A percentile compares a stretch with the other conserved stretches of the same genome.
Conservation (phyloP, 106 monocot species). For the Acorus calamus region DNA sequence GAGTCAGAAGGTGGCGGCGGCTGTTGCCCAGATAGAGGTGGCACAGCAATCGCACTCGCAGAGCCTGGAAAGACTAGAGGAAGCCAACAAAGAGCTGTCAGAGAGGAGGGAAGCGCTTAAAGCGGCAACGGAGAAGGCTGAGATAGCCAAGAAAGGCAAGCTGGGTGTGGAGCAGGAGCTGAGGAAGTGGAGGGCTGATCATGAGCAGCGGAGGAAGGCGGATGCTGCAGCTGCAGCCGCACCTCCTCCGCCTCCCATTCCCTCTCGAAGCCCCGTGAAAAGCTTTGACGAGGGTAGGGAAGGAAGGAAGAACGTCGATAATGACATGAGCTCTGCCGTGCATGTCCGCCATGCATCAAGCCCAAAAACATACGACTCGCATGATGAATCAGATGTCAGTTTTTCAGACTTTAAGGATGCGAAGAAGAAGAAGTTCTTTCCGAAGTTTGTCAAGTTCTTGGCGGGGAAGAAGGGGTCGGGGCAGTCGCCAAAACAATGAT, state of each 20-base stretch:
- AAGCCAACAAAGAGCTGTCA: conserved; percentile 17
- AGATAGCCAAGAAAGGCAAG: conserved; percentile 38
- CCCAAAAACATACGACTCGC: conserved; percentile 2
- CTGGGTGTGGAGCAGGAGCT: conserved; percentile 52
- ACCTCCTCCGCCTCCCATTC: conserved; percentile 8
- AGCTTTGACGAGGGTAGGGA: conserved; percentile 8
- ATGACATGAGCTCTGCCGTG: background rate
- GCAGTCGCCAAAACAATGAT: too few relatives aligned
- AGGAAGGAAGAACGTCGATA: background rate
- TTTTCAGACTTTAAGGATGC: conserved; percentile 17
- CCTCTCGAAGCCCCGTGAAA: conserved; percentile 9
- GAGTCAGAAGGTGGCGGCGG: conserved; percentile 29
- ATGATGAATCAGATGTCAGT: background rate
- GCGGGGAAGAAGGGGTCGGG: conserved; percentile 33
- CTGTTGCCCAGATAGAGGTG: conserved; percentile 38
- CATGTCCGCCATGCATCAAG: background rate
- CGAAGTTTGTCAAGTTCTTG: conserved; percentile 49
- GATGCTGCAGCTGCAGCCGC: conserved; percentile 9
- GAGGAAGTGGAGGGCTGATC: conserved; percentile 46
- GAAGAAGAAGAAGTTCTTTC: conserved; percentile 63
- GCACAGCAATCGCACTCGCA: conserved; percentile 39
- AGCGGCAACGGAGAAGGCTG: conserved; percentile 31
- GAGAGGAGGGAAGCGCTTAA: conserved; percentile 34
- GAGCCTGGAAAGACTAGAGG: conserved; percentile 22
- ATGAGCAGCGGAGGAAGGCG: conserved; percentile 27